These are phyloP conservation scores for Colletotrichum siamense DNA, from an alignment of 2,329 filamentous ascomycete species.

Conservation along the genomic window DNA sequence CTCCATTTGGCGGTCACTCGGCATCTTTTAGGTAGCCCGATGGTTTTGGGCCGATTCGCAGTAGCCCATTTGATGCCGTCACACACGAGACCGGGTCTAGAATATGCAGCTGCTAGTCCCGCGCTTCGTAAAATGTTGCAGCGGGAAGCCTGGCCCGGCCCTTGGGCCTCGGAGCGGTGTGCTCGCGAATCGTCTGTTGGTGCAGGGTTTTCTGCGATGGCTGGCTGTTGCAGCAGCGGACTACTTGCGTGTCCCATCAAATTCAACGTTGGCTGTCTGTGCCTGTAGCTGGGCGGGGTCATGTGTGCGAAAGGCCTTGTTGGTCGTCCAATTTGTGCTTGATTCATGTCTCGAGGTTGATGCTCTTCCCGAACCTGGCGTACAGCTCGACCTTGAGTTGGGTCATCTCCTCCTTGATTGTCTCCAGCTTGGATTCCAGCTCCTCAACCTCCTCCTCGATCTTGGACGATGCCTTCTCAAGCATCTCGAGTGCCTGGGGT, in stretches of 20 bases:
- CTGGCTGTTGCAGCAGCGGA: not conserved
- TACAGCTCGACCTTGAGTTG: constrained; percentile 92
- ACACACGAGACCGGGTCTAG: not conserved
- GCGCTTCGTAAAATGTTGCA: not conserved
- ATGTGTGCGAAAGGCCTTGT: not conserved
- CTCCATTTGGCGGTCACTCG: constrained; percentile 5
- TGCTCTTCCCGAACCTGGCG: constrained; percentile 92
- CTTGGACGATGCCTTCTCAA: constrained; percentile 71
- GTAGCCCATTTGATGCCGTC: not conserved
- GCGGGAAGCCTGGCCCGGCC: not conserved
- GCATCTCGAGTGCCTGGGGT: constrained; percentile 84
- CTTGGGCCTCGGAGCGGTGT: not conserved
- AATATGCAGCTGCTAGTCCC: not conserved
- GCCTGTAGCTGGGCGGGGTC: not conserved
- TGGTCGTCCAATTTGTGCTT: not conserved
- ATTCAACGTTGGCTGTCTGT: not conserved
- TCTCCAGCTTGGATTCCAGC: constrained; percentile 78
- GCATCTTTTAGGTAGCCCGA: not conserved
- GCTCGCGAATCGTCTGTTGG: not conserved
- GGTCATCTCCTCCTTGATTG: constrained; percentile 84
- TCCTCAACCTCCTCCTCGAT: constrained; percentile 78
- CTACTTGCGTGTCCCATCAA: not conserved
- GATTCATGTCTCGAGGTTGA: constrained; percentile 87
- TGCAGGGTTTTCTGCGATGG: not conserved
- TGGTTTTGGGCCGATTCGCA: not conserved